A percentile compares a stretch with the other conserved stretches of the same genome.
These are phyloP conservation scores for Yamadazyma endophytica DNA, from an alignment of 805 yeast genomes.

Conservation along the genomic window DNA sequence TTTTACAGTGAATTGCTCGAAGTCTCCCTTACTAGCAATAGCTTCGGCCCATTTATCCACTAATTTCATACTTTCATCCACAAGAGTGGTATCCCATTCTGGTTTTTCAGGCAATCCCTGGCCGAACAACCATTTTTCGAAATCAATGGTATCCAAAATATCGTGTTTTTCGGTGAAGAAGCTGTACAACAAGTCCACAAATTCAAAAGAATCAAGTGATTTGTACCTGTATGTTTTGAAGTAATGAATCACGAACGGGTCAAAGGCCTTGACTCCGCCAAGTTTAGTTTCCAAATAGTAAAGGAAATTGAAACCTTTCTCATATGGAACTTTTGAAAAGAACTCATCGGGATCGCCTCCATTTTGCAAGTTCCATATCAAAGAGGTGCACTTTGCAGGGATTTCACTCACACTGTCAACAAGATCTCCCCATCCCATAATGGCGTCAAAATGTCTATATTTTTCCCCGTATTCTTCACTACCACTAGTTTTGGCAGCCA, in stretches of 20 bases:
- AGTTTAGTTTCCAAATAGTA: conserved; percentile 21
- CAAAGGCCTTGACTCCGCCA: conserved; percentile 22
- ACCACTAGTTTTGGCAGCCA: conserved; percentile 22
- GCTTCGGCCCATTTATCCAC: conserved; percentile 19
- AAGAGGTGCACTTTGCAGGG: conserved; percentile 17
- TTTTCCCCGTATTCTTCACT: conserved; percentile 24
- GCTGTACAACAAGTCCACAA: conserved; percentile 21
- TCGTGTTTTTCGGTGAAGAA: conserved; percentile 19
- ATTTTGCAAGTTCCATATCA: conserved; percentile 20
- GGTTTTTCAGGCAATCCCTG: conserved; percentile 26
- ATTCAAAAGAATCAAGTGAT: conserved; percentile 24
- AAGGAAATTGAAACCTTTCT: conserved; percentile 31
- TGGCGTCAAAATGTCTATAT: conserved; percentile 26
- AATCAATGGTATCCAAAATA: conserved; percentile 21
- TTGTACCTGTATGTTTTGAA: conserved; percentile 23
- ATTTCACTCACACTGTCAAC: conserved; percentile 20
- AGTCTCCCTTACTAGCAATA: conserved; percentile 10
- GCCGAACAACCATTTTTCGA: conserved; percentile 25
- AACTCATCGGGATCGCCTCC: conserved; percentile 25
- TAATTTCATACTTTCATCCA: conserved; percentile 20
- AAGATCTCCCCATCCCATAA: conserved; percentile 29
- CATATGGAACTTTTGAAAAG: conserved; percentile 31
- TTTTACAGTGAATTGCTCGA: conserved; percentile 29
- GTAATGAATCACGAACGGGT: conserved; percentile 25
- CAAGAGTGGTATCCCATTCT: conserved; percentile 23